A percentile compares a stretch with the other conserved stretches of the same genome.
Conservation (phyloP, 768 basidiomycete species). For the Pisolithus marmoratus region DNA sequence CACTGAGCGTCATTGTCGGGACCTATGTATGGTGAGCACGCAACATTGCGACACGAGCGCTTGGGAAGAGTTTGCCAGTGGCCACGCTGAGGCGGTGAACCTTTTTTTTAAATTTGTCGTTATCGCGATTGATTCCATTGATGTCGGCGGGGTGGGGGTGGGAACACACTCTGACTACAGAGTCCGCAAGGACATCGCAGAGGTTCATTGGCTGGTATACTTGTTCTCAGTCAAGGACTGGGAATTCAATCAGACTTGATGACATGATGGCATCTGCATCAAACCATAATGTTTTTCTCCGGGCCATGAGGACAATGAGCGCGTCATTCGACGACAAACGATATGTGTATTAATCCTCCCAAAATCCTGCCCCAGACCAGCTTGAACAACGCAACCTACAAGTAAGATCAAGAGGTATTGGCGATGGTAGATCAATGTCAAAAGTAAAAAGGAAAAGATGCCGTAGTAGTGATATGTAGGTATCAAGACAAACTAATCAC, state of each 20-base stretch:
- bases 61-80: not conserved
- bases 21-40: too few relatives aligned
- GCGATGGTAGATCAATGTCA: slow-evolving; percentile 11
- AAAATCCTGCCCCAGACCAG: not conserved
- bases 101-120: not conserved
- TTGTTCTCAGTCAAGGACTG: too few relatives aligned
- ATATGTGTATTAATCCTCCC: not conserved
- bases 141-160: not conserved
- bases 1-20: too few relatives aligned
- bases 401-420: not conserved
- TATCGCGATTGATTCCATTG: not conserved
- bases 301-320: not conserved
- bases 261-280: not conserved
- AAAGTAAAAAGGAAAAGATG: slow-evolving; percentile 19
- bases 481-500: not conserved
- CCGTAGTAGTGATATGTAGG: slow-evolving; percentile 14
- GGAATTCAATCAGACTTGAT: not conserved
- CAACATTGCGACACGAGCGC: too few relatives aligned
- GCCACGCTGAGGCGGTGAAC: not conserved
- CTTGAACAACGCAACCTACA: not conserved
- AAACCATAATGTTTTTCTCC: too few relatives aligned
- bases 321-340: not conserved
- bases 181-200: not conserved
- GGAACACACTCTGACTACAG: not conserved
- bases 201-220: too few relatives aligned